Base-by-base conservation (phyloP, 768 basidiomycete species). In the Asterophora parasitica region DNA sequence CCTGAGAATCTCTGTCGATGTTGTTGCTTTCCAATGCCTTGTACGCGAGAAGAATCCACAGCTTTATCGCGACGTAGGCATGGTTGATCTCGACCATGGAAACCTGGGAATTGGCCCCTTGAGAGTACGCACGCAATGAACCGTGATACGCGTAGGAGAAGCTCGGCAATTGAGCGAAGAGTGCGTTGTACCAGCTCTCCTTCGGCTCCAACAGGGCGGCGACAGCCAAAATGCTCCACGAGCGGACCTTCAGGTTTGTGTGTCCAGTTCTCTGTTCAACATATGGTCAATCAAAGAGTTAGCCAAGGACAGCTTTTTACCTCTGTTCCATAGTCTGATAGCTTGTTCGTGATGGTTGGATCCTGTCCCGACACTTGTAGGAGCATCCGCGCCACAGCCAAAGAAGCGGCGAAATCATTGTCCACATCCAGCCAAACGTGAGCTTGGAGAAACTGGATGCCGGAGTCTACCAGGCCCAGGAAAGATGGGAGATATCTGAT, bases 161-260 rank as follows among this genome's bases (percentile, higher is more conserved):
- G 9, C 65, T 61, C 8, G 69, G 50, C 30, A 88, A 70, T 50
- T 82, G 70, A 11, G 66, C 58, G 52, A 81, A 72, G 12, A 90
- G 58, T 26, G 73, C 60, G 7, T 56, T 50, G 43, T 51, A 65
- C 63, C 61, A 77, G 53, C 49, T 70, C 33, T 60, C 58, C 10
- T 61, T 65, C 23, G 58, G 58, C 49, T 69, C 71, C 51, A 72
- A 62, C 31, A 88, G 64, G 0, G 78, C 78, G 1, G 76, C 72
- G 13, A 88, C 62, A 0, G 75, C 62, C 15, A 90, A 59, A 28
- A 84, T 61, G 57, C 83, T 86, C 87, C 87, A 90, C 2, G 77
- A 68, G 12, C 82, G 77, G 2, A 85, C 66, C 30, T 65, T 64
- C 19, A 74, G 62, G 52, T 64, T 59, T 12, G 52, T 50, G 33